These are phyloP conservation scores for Ramularia endophylla DNA, from an alignment of 2,329 filamentous ascomycete species.

Conservation along the genomic window DNA sequence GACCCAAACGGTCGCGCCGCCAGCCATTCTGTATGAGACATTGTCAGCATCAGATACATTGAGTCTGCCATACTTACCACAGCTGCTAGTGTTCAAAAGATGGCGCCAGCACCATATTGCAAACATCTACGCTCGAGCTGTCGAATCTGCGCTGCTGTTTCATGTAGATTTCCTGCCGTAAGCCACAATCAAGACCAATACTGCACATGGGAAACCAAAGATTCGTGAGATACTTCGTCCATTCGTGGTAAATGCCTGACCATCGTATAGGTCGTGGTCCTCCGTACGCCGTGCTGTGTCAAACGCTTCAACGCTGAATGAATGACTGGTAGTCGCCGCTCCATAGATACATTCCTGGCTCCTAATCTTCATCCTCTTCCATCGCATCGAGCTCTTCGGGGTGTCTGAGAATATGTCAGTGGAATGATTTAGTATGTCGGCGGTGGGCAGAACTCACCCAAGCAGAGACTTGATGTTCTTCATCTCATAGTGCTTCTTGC, in stretches of 20 bases:
- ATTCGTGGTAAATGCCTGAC: too few relatives aligned
- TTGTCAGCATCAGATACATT: constrained; percentile 8
- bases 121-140: neutral
- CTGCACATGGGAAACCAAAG: neutral
- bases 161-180: neutral
- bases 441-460: constrained; percentile 51
- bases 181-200: constrained; percentile 3
- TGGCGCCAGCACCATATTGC: too few relatives aligned
- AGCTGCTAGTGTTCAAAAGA: too few relatives aligned
- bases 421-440: too few relatives aligned
- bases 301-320: constrained; percentile 2
- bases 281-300: neutral
- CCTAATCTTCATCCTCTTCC: constrained; percentile 38
- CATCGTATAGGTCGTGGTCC: constrained; percentile 4
- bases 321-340: neutral
- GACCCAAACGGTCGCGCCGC: too few relatives aligned
- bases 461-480: constrained; percentile 83
- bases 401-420: constrained; percentile 29
- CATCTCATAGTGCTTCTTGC: constrained; percentile 99
- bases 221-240: too few relatives aligned
- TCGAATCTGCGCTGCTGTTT: neutral
- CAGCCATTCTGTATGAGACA: neutral
- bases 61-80: too few relatives aligned
- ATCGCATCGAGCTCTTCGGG: constrained; percentile 36
- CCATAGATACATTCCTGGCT: constrained; percentile 9